These are phyloP conservation scores for Ichthyophthirius multifiliis DNA, from an alignment of 169 alveolate species.

Conservation along the genomic window DNA sequence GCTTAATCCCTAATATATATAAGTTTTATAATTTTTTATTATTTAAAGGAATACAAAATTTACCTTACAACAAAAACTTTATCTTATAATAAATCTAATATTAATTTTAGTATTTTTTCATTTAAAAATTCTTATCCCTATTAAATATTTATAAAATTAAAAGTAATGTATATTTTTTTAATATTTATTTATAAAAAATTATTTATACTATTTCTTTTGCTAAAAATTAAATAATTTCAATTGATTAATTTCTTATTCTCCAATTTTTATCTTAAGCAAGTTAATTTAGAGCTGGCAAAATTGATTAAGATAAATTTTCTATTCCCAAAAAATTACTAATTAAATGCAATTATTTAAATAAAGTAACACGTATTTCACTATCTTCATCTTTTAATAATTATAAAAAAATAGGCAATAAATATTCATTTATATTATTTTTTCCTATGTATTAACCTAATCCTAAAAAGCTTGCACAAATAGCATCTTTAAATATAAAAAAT, in stretches of 20 bases:
- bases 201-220: slow-evolving; percentile 75
- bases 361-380: slow-evolving; percentile 72
- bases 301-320: slow-evolving; percentile 61
- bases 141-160: too few relatives aligned
- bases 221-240: slow-evolving; percentile 72
- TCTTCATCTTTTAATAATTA: slow-evolving; percentile 70
- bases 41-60: neutral
- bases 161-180: too few relatives aligned
- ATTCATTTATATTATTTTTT: slow-evolving; percentile 66
- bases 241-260: slow-evolving; percentile 78
- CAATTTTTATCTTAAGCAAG: slow-evolving; percentile 80
- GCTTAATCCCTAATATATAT: slow-evolving; percentile 44
- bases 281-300: slow-evolving; percentile 79
- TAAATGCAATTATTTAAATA: slow-evolving; percentile 65
- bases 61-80: slow-evolving; percentile 51
- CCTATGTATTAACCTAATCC: slow-evolving; percentile 69
- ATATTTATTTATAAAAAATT: too few relatives aligned
- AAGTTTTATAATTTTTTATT: neutral
- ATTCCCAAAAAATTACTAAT: slow-evolving; percentile 67
- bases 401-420: slow-evolving; percentile 71
- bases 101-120: slow-evolving; percentile 64
- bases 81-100: slow-evolving; percentile 67
- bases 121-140: slow-evolving; percentile 62
- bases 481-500: slow-evolving; percentile 10
- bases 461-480: slow-evolving; percentile 67